These are phyloP conservation scores for Bothriochloa decipiens DNA, from an alignment of 176 grass and related monocot species.

Conservation along the genomic window DNA sequence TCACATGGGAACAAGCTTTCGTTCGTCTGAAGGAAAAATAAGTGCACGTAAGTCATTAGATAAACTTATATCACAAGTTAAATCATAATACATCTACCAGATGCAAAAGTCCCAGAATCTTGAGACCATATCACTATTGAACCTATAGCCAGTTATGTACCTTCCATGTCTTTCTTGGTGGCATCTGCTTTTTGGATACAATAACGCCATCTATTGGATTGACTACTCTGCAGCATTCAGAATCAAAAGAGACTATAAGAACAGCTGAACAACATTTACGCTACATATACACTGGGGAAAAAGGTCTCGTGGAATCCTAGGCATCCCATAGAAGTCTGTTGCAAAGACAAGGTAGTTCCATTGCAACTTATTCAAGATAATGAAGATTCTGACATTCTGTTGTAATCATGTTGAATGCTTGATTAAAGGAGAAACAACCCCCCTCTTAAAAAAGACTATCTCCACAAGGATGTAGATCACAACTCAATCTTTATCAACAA, in stretches of 20 bases:
- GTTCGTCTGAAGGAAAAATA: constrained; percentile 60
- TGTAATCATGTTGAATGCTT: background rate
- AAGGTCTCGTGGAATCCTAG: background rate
- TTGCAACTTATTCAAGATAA: background rate
- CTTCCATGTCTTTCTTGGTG: constrained; percentile 90
- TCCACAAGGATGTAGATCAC: background rate
- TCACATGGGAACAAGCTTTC: constrained; percentile 96
- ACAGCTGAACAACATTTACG: background rate
- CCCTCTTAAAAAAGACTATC: background rate
- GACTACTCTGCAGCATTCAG: constrained; percentile 66
- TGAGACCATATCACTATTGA: constrained; percentile 35
- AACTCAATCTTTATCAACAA: background rate
- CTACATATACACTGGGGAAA: background rate
- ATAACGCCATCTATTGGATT: constrained; percentile 72
- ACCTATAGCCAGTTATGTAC: constrained; percentile 52
- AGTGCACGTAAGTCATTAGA: constrained; percentile 25
- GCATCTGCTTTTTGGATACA: constrained; percentile 77
- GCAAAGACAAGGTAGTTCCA: background rate
- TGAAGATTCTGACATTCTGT: background rate
- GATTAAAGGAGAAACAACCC: background rate
- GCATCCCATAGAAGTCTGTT: background rate
- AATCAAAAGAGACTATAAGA: constrained; percentile 42
- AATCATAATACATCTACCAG: constrained; percentile 17
- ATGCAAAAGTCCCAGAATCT: constrained; percentile 18
- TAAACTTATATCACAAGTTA: constrained; percentile 38